Conservation (phyloP, 495 filamentous ascomycete genomes). For the Neurospora sp. region DNA sequence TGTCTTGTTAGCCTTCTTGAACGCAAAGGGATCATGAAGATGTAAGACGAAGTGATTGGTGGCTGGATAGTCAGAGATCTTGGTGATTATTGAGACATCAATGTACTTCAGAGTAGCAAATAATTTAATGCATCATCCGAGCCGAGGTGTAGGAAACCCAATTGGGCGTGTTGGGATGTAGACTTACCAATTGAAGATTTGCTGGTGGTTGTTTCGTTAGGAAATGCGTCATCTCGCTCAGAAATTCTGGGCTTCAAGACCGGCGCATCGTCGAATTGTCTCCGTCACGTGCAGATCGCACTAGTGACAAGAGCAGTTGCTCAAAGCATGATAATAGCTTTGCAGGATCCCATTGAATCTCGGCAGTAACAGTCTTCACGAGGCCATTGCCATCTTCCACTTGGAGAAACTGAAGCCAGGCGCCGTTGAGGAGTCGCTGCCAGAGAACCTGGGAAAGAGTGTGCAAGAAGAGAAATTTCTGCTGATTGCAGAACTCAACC, state of each 20-base stretch:
- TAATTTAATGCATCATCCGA: constrained; percentile 43
- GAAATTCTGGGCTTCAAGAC: background rate
- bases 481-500: background rate
- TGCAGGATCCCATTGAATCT: background rate
- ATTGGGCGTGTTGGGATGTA: background rate
- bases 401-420: background rate
- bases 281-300: background rate
- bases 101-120: constrained; percentile 58
- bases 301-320: background rate
- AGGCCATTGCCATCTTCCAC: background rate
- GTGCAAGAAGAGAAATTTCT: background rate
- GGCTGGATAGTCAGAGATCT: constrained; percentile 47
- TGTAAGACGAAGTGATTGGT: constrained; percentile 1
- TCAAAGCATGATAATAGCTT: background rate
- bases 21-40: background rate
- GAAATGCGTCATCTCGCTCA: background rate
- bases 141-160: constrained; percentile 4
- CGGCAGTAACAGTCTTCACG: background rate
- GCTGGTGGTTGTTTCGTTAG: background rate
- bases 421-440: background rate
- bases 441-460: background rate
- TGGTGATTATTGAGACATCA: constrained; percentile 45
- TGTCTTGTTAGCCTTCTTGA: background rate
- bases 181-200: constrained; percentile 9
- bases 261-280: background rate